Evolutionary conservation across 306 rosid species (phyloP), one percentile per base, ranked within the genome.

Genomic region (Cicer arietinum): DNA sequence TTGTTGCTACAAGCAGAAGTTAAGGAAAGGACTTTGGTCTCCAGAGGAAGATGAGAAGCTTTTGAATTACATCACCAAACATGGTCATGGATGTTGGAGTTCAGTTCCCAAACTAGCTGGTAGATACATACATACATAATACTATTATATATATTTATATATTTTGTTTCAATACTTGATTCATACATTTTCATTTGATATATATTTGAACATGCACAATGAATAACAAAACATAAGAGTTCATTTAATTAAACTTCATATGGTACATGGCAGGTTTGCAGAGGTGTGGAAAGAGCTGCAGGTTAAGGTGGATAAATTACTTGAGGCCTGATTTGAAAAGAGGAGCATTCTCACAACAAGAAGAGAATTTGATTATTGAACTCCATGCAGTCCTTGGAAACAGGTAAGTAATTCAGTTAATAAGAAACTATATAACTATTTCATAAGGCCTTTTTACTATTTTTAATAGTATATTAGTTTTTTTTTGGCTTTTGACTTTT

Each of bases 11-110:
- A 94, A 94, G 84, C 97, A 94, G 84, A 91, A 91, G 84, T 85
- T 94, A 17, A 67, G 98, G 80, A 94, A 94, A 83, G 98, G 98
- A 69, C 91, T 94, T 58, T 94, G 98, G 98, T 94, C 98, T 70
- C 97, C 98, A 6, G 98, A 94, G 79, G 98, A 94, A 87, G 98
- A 94, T 17, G 98, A 94, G 80, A 94, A 94, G 80, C 98, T 94
- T 63, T 72, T 88, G 48, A 84, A 87, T 79, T 85, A 94, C 77
- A 91, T 94, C 78, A 94, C 94, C 63, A 89, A 88, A 59, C 88
- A 91, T 69, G 98, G 98, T 65, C 98, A 88, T 89, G 98, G 98
- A 59, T 94, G 98, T 78, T 94, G 98, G 98, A 94, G 98, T 62
- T 88, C 97, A 9, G 98, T 94, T 68, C 98, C 98, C 40, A 94